These are phyloP conservation scores for Pseudofabraea citricarpa DNA, from an alignment of 2,329 filamentous ascomycete species.

Conservation along the genomic window DNA sequence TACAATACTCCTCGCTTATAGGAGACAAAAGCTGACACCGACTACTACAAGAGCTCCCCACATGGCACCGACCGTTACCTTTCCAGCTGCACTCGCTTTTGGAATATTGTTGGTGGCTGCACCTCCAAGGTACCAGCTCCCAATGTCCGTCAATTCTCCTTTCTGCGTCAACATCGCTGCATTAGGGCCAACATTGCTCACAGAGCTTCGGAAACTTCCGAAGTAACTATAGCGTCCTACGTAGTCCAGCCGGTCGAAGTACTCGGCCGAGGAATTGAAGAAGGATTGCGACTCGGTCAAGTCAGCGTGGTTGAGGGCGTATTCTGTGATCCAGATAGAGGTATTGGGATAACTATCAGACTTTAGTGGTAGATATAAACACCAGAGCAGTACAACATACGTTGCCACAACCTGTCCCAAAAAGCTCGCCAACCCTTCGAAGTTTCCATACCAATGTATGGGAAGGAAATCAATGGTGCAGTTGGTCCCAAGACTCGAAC, in stretches of 20 bases:
- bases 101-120: conserved; percentile 35
- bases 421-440: conserved; percentile 30
- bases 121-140: conserved; percentile 69
- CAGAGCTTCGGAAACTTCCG: conserved; percentile 64
- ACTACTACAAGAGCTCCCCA: too few species aligned
- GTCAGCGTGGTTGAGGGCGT: conserved; percentile 52
- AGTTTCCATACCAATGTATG: conserved; percentile 61
- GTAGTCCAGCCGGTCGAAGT: conserved; percentile 59
- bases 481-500: conserved; percentile 43
- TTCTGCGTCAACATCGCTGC: conserved; percentile 63
- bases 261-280: conserved; percentile 62
- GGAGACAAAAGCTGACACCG: too few species aligned
- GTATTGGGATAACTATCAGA: conserved; percentile 53
- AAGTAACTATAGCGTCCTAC: conserved; percentile 71
- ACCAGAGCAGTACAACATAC: too few species aligned
- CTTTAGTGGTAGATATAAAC: too few species aligned
- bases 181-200: conserved; percentile 71
- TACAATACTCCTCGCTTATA: too few species aligned
- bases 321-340: conserved; percentile 76
- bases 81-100: background rate
- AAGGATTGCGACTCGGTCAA: conserved; percentile 56
- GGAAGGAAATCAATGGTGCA: conserved; percentile 59
- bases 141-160: conserved; percentile 70
- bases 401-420: conserved; percentile 25
- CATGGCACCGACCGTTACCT: background rate